Percentiles rank a stretch among this genome's conserved stretches.
Conservation (phyloP, 2,329 filamentous ascomycete species). For the Alternaria sp. region DNA sequence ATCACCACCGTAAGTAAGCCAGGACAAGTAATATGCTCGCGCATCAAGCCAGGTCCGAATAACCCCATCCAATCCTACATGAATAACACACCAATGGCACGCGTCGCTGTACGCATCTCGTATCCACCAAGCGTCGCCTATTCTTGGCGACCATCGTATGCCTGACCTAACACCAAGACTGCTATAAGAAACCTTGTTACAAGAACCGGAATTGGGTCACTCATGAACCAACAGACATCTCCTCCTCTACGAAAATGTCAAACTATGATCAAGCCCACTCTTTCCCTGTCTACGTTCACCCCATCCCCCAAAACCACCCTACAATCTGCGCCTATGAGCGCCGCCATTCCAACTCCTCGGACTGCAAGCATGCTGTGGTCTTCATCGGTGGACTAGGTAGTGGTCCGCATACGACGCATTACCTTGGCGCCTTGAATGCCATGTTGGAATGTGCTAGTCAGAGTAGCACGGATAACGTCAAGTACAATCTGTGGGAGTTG, state of each 20-base stretch:
- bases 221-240: not conserved
- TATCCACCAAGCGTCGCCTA: not conserved
- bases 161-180: not conserved
- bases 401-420: constrained; percentile 23
- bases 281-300: constrained; percentile 22
- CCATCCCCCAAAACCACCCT: constrained; percentile 14
- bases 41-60: not conserved
- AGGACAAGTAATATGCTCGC: not conserved
- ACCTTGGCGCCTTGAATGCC: constrained; percentile 1
- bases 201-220: not conserved
- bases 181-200: not conserved
- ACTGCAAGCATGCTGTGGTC: constrained; percentile 21
- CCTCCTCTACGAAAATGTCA: not conserved
- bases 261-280: not conserved
- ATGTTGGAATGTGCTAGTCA: not conserved
- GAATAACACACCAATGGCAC: not conserved
- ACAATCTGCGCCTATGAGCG: constrained; percentile 27
- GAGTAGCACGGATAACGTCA: not conserved
- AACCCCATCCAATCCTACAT: not conserved
- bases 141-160: not conserved
- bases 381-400: constrained; percentile 29
- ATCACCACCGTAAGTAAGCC: not conserved
- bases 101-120: not conserved
- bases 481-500: constrained; percentile 27
- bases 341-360: constrained; percentile 8